Percentiles rank a stretch among this genome's conserved stretches.
These are phyloP conservation scores for Colletotrichum nymphaeae DNA, from an alignment of 2,329 filamentous ascomycete genomes.

Conservation along the genomic window DNA sequence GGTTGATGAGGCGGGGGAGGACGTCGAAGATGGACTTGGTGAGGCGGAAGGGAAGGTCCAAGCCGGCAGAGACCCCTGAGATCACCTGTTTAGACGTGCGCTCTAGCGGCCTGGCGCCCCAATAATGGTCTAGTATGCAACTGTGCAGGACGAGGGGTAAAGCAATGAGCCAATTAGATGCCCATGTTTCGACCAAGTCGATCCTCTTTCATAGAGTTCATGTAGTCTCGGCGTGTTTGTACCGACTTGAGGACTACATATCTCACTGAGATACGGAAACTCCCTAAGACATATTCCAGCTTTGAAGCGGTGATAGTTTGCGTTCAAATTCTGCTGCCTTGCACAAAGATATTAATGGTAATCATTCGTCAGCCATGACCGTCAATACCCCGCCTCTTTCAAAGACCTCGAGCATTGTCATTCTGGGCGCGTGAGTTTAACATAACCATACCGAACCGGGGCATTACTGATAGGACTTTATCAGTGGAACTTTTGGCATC, in stretches of 20 bases:
- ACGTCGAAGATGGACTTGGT: too few relatives aligned
- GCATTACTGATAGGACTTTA: neutral
- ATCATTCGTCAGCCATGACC: slow-evolving; percentile 4
- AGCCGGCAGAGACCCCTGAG: slow-evolving; percentile 18
- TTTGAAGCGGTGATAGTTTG: neutral
- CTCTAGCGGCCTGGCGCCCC: neutral
- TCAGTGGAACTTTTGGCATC: slow-evolving; percentile 26
- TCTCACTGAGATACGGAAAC: neutral
- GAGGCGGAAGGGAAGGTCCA: slow-evolving; percentile 28
- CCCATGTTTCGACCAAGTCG: neutral
- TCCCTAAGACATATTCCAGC: neutral
- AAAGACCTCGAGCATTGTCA: slow-evolving; percentile 28
- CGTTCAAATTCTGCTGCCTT: neutral
- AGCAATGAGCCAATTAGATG: neutral
- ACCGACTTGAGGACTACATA: neutral
- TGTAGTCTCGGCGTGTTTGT: neutral
- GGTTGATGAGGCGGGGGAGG: slow-evolving; percentile 8
- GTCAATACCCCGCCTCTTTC: neutral
- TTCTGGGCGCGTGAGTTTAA: slow-evolving; percentile 34
- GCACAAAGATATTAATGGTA: neutral
- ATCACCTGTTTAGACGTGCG: slow-evolving; percentile 1
- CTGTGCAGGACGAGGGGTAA: slow-evolving; percentile 11
- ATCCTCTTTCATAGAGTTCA: neutral
- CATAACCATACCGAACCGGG: too few relatives aligned
- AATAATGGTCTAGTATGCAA: neutral